Base-by-base conservation (phyloP, 805 yeast species). In the Pichia exigua region DNA sequence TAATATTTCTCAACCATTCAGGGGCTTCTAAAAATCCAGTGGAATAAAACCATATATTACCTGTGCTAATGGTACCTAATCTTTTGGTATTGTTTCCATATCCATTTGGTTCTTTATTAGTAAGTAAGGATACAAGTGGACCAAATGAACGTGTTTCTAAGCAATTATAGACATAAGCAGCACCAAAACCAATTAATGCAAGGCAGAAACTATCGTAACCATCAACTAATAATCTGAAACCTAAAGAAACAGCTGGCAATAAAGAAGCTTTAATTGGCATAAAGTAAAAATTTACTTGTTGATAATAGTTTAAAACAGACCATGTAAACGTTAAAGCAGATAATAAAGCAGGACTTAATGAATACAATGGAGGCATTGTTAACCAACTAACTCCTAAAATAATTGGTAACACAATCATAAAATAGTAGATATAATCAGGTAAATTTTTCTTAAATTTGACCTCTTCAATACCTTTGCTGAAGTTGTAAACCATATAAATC, bases 11-110 rank as follows among this genome's bases (percentile, higher is more conserved):
- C 50, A 74, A 64, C 77, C 77, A 73, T 3, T 42, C 50, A 17
- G 87, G 87, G 0, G 86, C 85, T 49, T 73, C 73, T 50, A 80
- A 68, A 54, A 78, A 73, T 1, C 86, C 86, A 43, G 71, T 79
- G 24, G 76, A 74, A 40, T 77, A 69, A 27, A 75, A 63, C 67
- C 77, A 77, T 46, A 42, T 40, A 50, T 50, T 30, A 11, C 38
- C 38, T 9, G 61, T 61, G 41, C 62, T 59, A 13, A 65, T 54
- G 0, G 70, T 64, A 13, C 69, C 69, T 20, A 65, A 63, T n/a
- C 68, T 54, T 51, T 51, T 64, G 26, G 55, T 63, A 45, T 51
- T 59, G 13, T 50, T 49, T 27, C 54, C 51, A 35, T 35, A 35
- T 7, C 10, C 11, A n/a, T 35, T 35, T 13, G 58, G 57, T 20